Base-by-base conservation (phyloP, 1,284 basidiomycete genomes). In the Phylloporus sp. region DNA sequence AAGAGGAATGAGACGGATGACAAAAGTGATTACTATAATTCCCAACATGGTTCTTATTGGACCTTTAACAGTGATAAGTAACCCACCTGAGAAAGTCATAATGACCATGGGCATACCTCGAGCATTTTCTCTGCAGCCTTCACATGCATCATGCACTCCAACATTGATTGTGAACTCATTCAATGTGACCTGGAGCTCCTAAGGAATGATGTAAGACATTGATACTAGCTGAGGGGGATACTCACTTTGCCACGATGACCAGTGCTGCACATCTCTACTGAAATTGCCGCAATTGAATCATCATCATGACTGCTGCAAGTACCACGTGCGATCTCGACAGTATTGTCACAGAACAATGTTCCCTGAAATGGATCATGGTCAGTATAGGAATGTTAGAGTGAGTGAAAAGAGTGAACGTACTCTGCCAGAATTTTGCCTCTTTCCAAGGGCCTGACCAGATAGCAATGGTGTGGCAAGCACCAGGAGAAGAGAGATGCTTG, bases 1-100 rank as follows among this genome's bases (percentile, higher is more conserved):
- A n/a, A n/a, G n/a, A n/a, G n/a, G n/a, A n/a, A n/a, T n/a, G n/a
- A n/a, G n/a, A n/a, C n/a, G n/a, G n/a, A n/a, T n/a, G n/a, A n/a
- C n/a, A n/a, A n/a, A n/a, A n/a, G n/a, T n/a, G n/a, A n/a, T n/a
- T n/a, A n/a, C n/a, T n/a, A 65, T 79, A 78, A 85, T 57, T 69
- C 75, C 87, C 87, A 89, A 0, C 67, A 86, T 22, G 84, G 64
- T 12, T 77, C 74, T 13, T 80, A 79, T 26, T 81, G 89, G 81
- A 70, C 89, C 88, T 88, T 67, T 26, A 49, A 59, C 24, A 51
- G 15, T 13, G 42, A 61, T 67, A 10, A 66, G 67, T 62, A 29
- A 63, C 28, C 32, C 39, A 3, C 8, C 20, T 49, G 5, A 6
- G 32, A 32, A 54, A 44, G 11, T 46, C 24, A 49, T 32, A 49